These are phyloP conservation scores for Alternaria infectoria DNA, from an alignment of 2,329 filamentous ascomycete genomes.

Conservation along the genomic window DNA sequence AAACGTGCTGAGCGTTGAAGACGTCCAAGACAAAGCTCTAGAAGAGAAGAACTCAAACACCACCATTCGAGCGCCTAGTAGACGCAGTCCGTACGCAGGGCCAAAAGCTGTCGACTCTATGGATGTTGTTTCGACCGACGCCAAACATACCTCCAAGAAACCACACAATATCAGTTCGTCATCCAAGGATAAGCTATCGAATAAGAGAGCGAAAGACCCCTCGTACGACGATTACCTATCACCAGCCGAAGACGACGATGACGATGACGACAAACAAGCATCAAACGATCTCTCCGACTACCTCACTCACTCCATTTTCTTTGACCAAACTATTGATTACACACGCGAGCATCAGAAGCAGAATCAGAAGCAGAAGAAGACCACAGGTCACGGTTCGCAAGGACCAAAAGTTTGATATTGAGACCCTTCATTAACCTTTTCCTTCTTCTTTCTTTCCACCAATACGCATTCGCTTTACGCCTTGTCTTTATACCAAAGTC, in stretches of 20 bases:
- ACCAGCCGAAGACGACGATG: conserved; percentile 5
- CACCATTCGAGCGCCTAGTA: conserved; percentile 39
- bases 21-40: conserved; percentile 27
- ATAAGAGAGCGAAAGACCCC: neutral
- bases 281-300: conserved; percentile 15
- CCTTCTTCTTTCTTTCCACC: neutral
- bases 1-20: conserved; percentile 15
- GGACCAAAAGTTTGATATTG: conserved; percentile 15
- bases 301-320: conserved; percentile 21
- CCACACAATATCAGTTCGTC: neutral
- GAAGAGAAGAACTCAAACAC: conserved; percentile 41
- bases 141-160: neutral
- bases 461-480: neutral
- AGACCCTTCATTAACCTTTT: neutral
- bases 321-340: conserved; percentile 9
- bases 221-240: conserved; percentile 8
- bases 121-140: neutral
- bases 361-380: conserved; percentile 4
- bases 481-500: neutral
- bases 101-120: conserved; percentile 22
- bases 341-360: conserved; percentile 7
- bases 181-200: neutral
- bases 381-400: conserved; percentile 6
- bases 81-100: conserved; percentile 25
- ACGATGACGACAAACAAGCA: conserved; percentile 3